A percentile compares a stretch with the other conserved stretches of the same genome.
These are phyloP conservation scores for Spraguea lophii DNA, from an alignment of 371 early-diverging fungal genomes.

Conservation along the genomic window DNA sequence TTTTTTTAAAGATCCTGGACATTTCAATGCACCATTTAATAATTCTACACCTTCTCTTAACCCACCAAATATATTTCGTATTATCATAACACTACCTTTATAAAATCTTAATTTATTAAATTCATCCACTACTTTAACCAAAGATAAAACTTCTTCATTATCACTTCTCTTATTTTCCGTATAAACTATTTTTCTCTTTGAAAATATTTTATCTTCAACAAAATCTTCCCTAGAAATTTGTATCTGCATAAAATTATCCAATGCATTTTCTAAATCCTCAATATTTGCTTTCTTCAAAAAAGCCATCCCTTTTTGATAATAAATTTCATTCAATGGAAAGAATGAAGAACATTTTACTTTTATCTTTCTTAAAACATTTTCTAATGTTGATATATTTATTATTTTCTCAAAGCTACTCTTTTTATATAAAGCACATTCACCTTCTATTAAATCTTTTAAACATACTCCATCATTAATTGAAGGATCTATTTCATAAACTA, in stretches of 20 bases:
- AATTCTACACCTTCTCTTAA: slow-evolving; percentile 6
- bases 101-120: slow-evolving; percentile 25
- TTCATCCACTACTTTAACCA: slow-evolving; percentile 6
- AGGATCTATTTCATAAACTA: slow-evolving; percentile 9
- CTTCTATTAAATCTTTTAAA: slow-evolving; percentile 15
- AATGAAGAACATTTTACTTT: slow-evolving; percentile 14
- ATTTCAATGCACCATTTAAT: slow-evolving; percentile 12
- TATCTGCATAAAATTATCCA: slow-evolving; percentile 14
- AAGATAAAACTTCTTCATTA: too few species aligned
- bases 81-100: slow-evolving; percentile 18
- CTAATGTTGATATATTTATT: slow-evolving; percentile 7
- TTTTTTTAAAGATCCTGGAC: slow-evolving; percentile 16
- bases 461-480: slow-evolving; percentile 1
- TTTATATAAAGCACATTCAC: neutral
- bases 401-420: neutral
- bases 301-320: slow-evolving; percentile 24
- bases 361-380: slow-evolving; percentile 18
- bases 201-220: too few species aligned
- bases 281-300: slow-evolving; percentile 18
- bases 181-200: too few species aligned
- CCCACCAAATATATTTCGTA: slow-evolving; percentile 16
- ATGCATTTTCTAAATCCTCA: slow-evolving; percentile 13
- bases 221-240: neutral
- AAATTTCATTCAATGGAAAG: slow-evolving; percentile 29
- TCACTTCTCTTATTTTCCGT: too few species aligned